A percentile compares a stretch with the other conserved stretches of the same genome.
Conservation (phyloP, 352 stramenopile species). For the Phytophthora citrophthora region DNA sequence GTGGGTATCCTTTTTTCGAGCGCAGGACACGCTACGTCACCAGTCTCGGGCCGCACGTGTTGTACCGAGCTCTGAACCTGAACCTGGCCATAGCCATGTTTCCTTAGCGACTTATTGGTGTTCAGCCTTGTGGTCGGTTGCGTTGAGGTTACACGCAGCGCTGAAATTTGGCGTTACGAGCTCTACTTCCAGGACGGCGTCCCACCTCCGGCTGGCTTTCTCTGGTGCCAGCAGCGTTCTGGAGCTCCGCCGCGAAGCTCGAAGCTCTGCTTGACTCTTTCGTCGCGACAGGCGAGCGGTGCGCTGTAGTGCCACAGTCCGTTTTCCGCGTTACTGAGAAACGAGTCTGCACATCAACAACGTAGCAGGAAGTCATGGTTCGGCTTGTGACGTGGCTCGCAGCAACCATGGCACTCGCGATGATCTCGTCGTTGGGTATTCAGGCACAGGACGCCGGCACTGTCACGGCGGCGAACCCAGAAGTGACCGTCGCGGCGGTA, state of each 20-base stretch:
- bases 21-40: too few species aligned
- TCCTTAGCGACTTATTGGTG: conserved; percentile 14
- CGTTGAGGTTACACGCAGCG: conserved; percentile 25
- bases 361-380: conserved; percentile 16
- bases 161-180: conserved; percentile 38
- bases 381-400: conserved; percentile 17
- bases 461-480: conserved; percentile 11
- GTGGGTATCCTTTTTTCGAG: too few species aligned
- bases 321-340: conserved; percentile 23
- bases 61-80: conserved; percentile 9
- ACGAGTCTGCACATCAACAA: neutral
- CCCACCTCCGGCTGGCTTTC: conserved; percentile 34
- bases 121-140: conserved; percentile 22
- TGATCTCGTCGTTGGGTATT: conserved; percentile 13
- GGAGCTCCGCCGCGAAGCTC: conserved; percentile 17
- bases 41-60: neutral
- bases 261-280: conserved; percentile 22
- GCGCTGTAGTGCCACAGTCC: neutral
- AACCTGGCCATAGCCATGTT: conserved; percentile 15
- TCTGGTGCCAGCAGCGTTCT: conserved; percentile 28
- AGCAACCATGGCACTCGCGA: conserved; percentile 8
- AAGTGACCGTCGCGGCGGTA: neutral
- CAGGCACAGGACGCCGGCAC: conserved; percentile 24
- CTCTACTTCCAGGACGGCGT: conserved; percentile 26
- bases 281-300: conserved; percentile 8